Evolutionary conservation across 257 asterid genomes (phyloP), one percentile per base, ranked within the genome.

Genomic region (Scutellaria baicalensis): DNA sequence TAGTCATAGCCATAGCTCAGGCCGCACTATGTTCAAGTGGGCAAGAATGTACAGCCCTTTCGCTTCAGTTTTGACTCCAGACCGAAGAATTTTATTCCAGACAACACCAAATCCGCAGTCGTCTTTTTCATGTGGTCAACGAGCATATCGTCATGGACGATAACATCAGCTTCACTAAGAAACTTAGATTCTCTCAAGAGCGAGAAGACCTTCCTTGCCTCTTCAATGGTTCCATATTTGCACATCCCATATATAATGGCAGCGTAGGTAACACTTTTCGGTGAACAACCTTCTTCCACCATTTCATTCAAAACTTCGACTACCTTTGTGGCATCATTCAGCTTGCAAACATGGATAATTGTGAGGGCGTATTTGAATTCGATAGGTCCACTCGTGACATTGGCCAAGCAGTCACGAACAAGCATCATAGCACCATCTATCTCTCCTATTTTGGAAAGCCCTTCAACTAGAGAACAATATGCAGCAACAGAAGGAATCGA

Each of bases 81-180:
- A 21, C 96, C 96, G 35, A 94, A 94, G 88, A 89, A 94, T 72
- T 85, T 91, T 61, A 91, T 69, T 40, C 99, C 96, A 71, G 88
- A 87, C 77, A 91, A 55, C 64, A 94, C 83, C 83, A 91, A 72
- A 72, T 86, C 96, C 13, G 96, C 96, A 20, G 97, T 81, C 16
- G 84, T 86, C 90, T 84, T 85, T 77, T 94, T 88, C 99, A 86
- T 89, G 75, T 94, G 91, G 61, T 89, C 96, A 59, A 84, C 54
- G 62, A 91, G 90, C 75, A 91, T 81, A 82, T 94, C 99, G 80
- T 94, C 96, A 55, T 81, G 88, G 16, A 66, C 86, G 48, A 86
- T 81, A 38, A 76, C 83, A 77, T 91, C 91, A 40, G 93, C 93
- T 83, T 91, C 99, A 12, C 81, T 80, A 2, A 91, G 71, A 69